Base-by-base conservation (phyloP, 2,329 filamentous ascomycete species). In the Arthrobotrys conoides region DNA sequence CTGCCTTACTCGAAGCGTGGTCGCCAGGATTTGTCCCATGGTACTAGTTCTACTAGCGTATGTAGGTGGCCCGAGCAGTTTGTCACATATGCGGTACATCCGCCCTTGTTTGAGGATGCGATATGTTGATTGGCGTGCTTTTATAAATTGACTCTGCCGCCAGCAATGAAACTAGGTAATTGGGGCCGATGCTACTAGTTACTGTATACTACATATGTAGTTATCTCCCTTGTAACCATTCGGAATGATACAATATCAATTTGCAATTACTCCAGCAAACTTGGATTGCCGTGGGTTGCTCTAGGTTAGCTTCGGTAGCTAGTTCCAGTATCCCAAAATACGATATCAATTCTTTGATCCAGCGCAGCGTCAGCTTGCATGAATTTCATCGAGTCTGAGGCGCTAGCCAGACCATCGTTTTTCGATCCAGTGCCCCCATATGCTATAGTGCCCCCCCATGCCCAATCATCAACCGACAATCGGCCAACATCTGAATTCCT, bases 1-100 rank as follows among this genome's bases (percentile, higher is more conserved):
- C 59, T 68, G 63, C 71, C 53, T 75, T 63, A 55, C 46, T 36
- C n/a, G 30, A 38, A 61, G 69, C 59, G 57, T 67, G 70, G 61
- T 20, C 63, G 36, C 49, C 24, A 51, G 71, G 70, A 61, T 73
- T 24, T 24, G 70, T 63, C 68, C 64, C 64, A 75, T 63, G 71
- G 61, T 75, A 68, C 71, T 46, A 61, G 53, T 61, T 68, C 46
- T 65, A 57, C 67, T 71, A 53, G 59, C 22, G 61, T 48, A 61
- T 53, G 64, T 63, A 46, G 20, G 53, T 75, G 51, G 38, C 38
- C 64, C 38, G 38, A 75, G 63, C 63, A 75, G 10, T 55, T 55
- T 55, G 53, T 75, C 49, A 63, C 49, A 51, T 53, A 51, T 41
- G 33, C 36, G 20, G 9, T 36, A 27, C 16, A 61, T 10, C 57